Conservation (phyloP, 2,329 filamentous ascomycete species). For the Ceratocystiopsis sp. region DNA sequence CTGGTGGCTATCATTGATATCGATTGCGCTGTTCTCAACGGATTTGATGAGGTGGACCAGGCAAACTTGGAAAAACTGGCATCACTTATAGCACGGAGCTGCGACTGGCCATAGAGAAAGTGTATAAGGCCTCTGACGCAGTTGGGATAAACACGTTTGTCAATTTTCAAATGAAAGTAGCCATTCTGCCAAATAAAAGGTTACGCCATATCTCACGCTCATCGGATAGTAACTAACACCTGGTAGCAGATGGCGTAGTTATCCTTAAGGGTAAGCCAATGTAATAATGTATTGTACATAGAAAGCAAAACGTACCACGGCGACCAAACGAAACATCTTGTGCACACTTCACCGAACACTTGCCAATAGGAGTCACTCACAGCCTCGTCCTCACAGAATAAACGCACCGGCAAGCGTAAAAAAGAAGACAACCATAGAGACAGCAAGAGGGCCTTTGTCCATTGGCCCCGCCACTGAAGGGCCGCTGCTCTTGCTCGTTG, state of each 20-base stretch:
- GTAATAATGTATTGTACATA: neutral
- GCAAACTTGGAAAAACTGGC: slow-evolving; percentile 50
- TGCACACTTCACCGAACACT: too few species aligned
- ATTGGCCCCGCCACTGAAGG: slow-evolving; percentile 15
- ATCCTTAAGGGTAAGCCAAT: neutral
- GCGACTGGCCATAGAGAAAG: slow-evolving; percentile 36
- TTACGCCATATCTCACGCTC: too few species aligned
- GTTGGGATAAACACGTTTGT: too few species aligned
- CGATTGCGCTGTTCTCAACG: slow-evolving; percentile 50
- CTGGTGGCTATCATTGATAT: slow-evolving; percentile 56
- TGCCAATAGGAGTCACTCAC: neutral
- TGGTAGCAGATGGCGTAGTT: too few species aligned
- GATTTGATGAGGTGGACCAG: slow-evolving; percentile 54
- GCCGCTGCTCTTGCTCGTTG: slow-evolving; percentile 15
- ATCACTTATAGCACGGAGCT: slow-evolving; percentile 36
- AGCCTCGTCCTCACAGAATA: slow-evolving; percentile 16
- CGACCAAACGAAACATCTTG: neutral
- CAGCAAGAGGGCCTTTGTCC: slow-evolving; percentile 20
- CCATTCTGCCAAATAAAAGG: too few species aligned
- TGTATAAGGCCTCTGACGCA: neutral
- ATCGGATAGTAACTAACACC: too few species aligned
- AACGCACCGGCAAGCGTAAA: slow-evolving; percentile 23
- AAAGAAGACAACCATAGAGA: slow-evolving; percentile 18
- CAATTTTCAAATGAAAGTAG: too few species aligned
- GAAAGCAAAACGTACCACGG: neutral